Evolutionary conservation across 148 eudicot genomes (phyloP), one percentile per base, ranked within the genome.

Genomic region (Vaccinium darrowii): DNA sequence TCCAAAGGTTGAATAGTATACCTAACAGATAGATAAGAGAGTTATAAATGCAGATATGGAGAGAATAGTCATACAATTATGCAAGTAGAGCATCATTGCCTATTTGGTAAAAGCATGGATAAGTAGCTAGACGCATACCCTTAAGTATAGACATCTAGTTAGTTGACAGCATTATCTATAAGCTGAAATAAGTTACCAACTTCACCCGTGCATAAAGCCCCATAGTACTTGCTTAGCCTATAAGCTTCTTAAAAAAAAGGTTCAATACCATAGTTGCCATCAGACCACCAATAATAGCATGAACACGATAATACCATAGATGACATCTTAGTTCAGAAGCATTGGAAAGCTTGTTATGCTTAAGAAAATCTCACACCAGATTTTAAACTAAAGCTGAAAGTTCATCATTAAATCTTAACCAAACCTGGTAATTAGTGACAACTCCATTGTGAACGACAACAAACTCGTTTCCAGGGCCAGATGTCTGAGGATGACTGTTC

Each of bases 401-500:
- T 67, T 50, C 54, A 65, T 57, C 52, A 1, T 79, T 39, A 25
- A 81, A 67, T 56, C 25, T 19, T 76, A 76, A 78, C 60, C 84
- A 76, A 62, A 96, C 99, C 99, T 95, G 90, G 85, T 95, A 97
- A 82, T 97, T 97, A 76, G 99, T 97, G 84, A 97, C 88, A 81
- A 97, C 93, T 51, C 99, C 99, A 89, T 97, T 97, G 85, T 97
- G 99, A 67, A 97, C 99, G 82, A 97, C 99, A 79, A 97, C 81
- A 65, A 95, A 97, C 21, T 95, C 99, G 80, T 97, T 95, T 82
- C 89, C 94, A 71, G 92, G 83, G 81, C 92, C 99, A 81, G 99
- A 97, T 30, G 95, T 86, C 86, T 97, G 99, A 76, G 99, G 99
- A 88, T 97, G 99, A 84, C 98, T 97, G 89, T 97, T 97, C 84